Conservation (phyloP, 768 basidiomycete genomes). For the Gymnopilus junonius region DNA sequence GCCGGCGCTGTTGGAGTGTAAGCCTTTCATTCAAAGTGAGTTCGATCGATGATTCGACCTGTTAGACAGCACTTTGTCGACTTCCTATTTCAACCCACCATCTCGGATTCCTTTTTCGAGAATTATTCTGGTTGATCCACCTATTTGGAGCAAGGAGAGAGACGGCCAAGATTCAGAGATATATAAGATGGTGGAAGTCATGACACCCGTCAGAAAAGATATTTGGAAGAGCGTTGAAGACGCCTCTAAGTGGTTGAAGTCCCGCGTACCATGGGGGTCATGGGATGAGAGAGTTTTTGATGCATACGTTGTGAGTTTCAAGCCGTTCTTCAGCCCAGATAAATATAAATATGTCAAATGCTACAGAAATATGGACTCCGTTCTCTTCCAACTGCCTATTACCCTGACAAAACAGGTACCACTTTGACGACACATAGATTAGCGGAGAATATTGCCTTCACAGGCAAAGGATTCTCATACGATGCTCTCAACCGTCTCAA, state of each 20-base stretch:
- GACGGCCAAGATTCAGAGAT: slow-evolving; percentile 28
- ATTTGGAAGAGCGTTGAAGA: slow-evolving; percentile 29
- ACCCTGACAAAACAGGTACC: slow-evolving; percentile 29
- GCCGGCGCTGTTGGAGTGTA: slow-evolving; percentile 35
- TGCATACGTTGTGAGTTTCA: slow-evolving; percentile 24
- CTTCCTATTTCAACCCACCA: slow-evolving; percentile 31
- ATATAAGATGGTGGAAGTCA: slow-evolving; percentile 28
- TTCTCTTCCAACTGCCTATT: slow-evolving; percentile 30
- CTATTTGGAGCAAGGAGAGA: slow-evolving; percentile 25
- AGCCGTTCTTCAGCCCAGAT: background rate
- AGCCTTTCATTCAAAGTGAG: background rate
- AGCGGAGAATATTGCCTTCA: slow-evolving; percentile 31
- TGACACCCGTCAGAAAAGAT: slow-evolving; percentile 29
- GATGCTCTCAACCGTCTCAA: slow-evolving; percentile 31
- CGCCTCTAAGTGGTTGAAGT: slow-evolving; percentile 28
- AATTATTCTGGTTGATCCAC: slow-evolving; percentile 31
- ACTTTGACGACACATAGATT: slow-evolving; percentile 31
- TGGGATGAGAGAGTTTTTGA: slow-evolving; percentile 34
- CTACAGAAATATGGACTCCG: slow-evolving; percentile 32
- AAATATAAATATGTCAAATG: background rate
- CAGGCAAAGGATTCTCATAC: slow-evolving; percentile 22
- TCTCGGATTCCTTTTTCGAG: slow-evolving; percentile 27
- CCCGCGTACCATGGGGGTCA: slow-evolving; percentile 26
- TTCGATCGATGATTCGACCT: background rate
- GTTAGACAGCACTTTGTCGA: slow-evolving; percentile 24